A percentile compares a stretch with the other conserved stretches of the same genome.
Conservation (phyloP, 345 rosid species). For the Gossypium sturtianum region DNA sequence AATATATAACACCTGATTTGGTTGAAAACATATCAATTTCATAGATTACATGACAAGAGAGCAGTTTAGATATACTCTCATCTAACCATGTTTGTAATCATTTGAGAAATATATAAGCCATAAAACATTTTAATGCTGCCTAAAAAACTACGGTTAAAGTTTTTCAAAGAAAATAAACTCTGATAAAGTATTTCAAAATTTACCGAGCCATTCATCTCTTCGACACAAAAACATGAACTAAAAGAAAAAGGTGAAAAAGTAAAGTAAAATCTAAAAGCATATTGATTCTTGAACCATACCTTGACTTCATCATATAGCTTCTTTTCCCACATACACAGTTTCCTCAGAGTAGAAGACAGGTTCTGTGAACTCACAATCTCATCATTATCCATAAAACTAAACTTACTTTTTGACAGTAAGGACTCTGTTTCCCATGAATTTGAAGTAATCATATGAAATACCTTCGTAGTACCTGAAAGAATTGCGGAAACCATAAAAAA, state of each 20-base stretch:
- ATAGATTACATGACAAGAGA: not conserved
- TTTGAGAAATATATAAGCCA: no score
- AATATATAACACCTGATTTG: not conserved
- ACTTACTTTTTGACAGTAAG: slow-evolving; percentile 5
- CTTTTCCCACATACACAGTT: slow-evolving; percentile 57
- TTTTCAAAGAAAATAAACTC: not conserved
- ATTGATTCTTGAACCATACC: slow-evolving; percentile 24
- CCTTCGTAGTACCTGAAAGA: slow-evolving; percentile 28
- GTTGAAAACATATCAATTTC: not conserved
- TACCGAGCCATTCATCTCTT: not conserved
- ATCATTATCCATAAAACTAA: slow-evolving; percentile 19
- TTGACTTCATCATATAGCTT: slow-evolving; percentile 58
- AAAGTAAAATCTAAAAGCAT: slow-evolving; percentile 8
- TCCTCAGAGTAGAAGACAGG: slow-evolving; percentile 41
- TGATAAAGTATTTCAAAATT: not conserved
- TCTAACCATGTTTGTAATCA: no score
- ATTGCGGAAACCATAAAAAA: not conserved
- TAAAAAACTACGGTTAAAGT: not conserved
- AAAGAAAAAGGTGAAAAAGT: slow-evolving; percentile 1
- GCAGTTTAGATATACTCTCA: no score
- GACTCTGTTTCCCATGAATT: slow-evolving; percentile 9
- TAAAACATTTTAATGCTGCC: not conserved
- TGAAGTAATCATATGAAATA: slow-evolving; percentile 20
- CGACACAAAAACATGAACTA: not conserved
- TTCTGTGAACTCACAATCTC: slow-evolving; percentile 24